Percentiles rank a stretch among this genome's conserved stretches.
Conservation (phyloP, 2,329 filamentous ascomycete species). For the Dactylellina cionopaga region DNA sequence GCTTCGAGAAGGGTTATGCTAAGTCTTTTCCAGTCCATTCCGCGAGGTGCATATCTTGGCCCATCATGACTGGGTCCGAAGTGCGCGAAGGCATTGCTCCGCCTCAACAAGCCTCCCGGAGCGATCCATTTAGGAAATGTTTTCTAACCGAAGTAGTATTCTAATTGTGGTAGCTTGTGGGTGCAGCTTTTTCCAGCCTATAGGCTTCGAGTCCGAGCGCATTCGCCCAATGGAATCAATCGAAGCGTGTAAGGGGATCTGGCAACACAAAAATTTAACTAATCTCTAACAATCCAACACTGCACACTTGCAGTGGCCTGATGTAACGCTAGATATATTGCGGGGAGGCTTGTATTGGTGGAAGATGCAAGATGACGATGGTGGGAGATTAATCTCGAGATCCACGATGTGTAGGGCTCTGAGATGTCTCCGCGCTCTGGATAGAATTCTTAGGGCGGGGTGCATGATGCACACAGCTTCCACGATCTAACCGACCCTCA, state of each 20-base stretch:
- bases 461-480: neutral
- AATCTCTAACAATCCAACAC: constrained; percentile 18
- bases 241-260: constrained; percentile 1
- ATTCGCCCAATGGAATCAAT: neutral
- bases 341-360: neutral
- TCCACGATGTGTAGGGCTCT: too few species aligned
- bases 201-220: neutral
- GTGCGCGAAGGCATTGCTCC: constrained; percentile 11
- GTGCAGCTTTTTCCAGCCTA: constrained; percentile 17
- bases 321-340: constrained; percentile 17
- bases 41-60: constrained; percentile 18
- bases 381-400: neutral
- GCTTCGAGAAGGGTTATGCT: constrained; percentile 32
- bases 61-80: constrained; percentile 14
- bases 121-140: constrained; percentile 21
- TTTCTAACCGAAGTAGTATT: constrained; percentile 29
- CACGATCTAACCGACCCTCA: neutral
- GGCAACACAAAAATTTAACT: constrained; percentile 7
- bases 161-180: constrained; percentile 9
- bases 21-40: constrained; percentile 6
- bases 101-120: constrained; percentile 15
- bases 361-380: constrained; percentile 28
- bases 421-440: too few species aligned
- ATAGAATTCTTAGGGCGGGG: constrained; percentile 4
- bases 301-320: constrained; percentile 12